Evolutionary conservation across 2,329 filamentous ascomycete genomes (phyloP), one percentile per base, ranked within the genome.

Genomic region (Podosphaera xanthii): DNA sequence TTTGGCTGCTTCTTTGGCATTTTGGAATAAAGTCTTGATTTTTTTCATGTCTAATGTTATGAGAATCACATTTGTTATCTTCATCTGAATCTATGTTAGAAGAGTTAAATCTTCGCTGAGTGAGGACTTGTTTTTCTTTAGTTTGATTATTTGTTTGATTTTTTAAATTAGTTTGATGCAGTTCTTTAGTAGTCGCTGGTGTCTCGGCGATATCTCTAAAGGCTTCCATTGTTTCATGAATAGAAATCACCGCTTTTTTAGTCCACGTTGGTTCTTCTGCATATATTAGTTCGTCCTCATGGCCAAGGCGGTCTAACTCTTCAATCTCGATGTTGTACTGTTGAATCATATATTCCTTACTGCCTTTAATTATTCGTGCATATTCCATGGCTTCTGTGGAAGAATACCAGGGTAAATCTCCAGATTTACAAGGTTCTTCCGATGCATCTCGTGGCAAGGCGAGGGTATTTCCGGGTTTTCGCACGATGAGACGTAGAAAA

Each of bases 341-440:
- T 58, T 81, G 76, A 10, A 75, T 69, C 84, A 98, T 91, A 69
- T 98, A 98, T 40, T 86, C 82, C 65, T 86, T 82, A 3, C 87
- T 91, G 5, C 90, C 92, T 69, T 91, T 94, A 87, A 98, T 95
- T 59, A 97, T 84, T 46, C 90, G 82, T 14, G 90, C 88, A 70
- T 96, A 98, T 69, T 98, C 92, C 68, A 94, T 78, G 42, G 95
- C 89, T 66, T 95, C 94, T 8, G 88, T 89, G 4, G 87, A 88
- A 71, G 92, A 89, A 70, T 94, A 88, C 92, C 92, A 98, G 0
- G 92, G 92, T 42, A 97, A 81, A 66, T 90, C 85, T 57, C 91
- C 82, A 7, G 79, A 80, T 30, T 80, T 77, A 36, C 78, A 77
- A 35, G 88, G 74, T 2, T 80, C 76, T 63, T 92, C 86, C 2